A percentile compares a stretch with the other conserved stretches of the same genome.
phyloP scores from a whole-genome alignment of 2,329 filamentous ascomycete species.

The Fusarium sp. region DNA sequence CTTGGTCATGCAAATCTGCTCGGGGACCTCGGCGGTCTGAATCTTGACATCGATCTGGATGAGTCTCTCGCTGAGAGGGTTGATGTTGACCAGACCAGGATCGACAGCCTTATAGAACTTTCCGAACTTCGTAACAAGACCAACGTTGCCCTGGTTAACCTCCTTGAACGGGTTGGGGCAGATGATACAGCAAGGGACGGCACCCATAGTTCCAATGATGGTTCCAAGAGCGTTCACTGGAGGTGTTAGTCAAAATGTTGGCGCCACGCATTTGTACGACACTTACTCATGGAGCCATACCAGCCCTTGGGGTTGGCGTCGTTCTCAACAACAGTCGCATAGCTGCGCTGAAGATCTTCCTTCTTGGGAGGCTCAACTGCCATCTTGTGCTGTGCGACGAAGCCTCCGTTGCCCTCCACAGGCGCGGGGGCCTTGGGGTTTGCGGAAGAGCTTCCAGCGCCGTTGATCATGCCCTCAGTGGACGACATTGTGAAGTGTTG shows the following conservation, averaged over 20 bases:
- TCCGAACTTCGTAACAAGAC: constrained; percentile 95
- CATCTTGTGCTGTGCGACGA: constrained; percentile 69
- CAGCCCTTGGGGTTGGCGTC: constrained; percentile 82
- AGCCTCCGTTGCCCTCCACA: constrained; percentile 54
- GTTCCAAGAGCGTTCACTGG: constrained; percentile 80
- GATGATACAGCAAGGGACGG: constrained; percentile 89
- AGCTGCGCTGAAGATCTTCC: constrained; percentile 87
- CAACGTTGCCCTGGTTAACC: constrained; percentile 93
- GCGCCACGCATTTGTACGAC: neutral
- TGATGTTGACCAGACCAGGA: constrained; percentile 96
- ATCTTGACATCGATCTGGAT: constrained; percentile 99
- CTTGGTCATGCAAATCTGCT: constrained; percentile 99
- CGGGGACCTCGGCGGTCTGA: constrained; percentile 95
- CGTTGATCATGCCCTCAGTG: constrained; percentile 45
- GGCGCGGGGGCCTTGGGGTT: constrained; percentile 45
- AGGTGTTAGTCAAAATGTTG: neutral
- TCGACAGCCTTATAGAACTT: constrained; percentile 95
- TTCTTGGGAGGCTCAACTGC: constrained; percentile 82
- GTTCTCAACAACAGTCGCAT: constrained; percentile 74
- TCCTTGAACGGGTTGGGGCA: constrained; percentile 97
- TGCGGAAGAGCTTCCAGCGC: constrained; percentile 48
- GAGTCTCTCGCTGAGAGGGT: constrained; percentile 90
- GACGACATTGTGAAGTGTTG: constrained; percentile 33
- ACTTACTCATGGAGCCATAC: constrained; percentile 89
- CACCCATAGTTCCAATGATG: constrained; percentile 82